These are phyloP conservation scores for Senna tora DNA, from an alignment of 306 rosid species.

Conservation along the genomic window DNA sequence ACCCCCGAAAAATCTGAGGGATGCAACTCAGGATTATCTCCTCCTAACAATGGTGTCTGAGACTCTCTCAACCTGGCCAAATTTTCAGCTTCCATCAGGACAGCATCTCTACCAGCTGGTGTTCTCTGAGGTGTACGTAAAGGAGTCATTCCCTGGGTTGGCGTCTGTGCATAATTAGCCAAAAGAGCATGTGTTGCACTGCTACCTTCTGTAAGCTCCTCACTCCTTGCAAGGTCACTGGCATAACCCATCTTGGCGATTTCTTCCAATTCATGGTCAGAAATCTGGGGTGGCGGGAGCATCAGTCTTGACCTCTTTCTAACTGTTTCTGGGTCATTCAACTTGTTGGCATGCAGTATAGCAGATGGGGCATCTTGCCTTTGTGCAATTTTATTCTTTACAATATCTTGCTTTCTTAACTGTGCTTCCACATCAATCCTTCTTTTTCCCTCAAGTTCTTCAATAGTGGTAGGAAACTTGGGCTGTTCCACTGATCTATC, in stretches of 20 bases:
- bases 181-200: constrained; percentile 89
- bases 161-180: constrained; percentile 87
- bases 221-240: constrained; percentile 79
- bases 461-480: constrained; percentile 80
- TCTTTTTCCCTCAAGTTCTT: constrained; percentile 94
- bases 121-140: constrained; percentile 93
- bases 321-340: constrained; percentile 93
- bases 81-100: constrained; percentile 98
- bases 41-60: constrained; percentile 93
- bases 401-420: constrained; percentile 80
- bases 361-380: constrained; percentile 96
- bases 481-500: constrained; percentile 78
- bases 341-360: constrained; percentile 83
- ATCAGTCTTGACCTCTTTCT: constrained; percentile 87
- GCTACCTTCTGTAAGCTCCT: constrained; percentile 72
- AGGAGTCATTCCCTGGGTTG: constrained; percentile 77
- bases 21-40: constrained; percentile 91
- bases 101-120: constrained; percentile 87
- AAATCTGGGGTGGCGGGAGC: constrained; percentile 97
- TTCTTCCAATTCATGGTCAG: constrained; percentile 89
- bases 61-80: constrained; percentile 94
- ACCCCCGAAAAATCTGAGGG: constrained; percentile 99
- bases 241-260: constrained; percentile 97
- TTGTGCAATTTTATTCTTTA: constrained; percentile 85
- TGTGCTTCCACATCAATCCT: constrained; percentile 80